phyloP scores from a whole-genome alignment of 2,329 filamentous ascomycete genomes.

The Aspergillus bombycis region DNA sequence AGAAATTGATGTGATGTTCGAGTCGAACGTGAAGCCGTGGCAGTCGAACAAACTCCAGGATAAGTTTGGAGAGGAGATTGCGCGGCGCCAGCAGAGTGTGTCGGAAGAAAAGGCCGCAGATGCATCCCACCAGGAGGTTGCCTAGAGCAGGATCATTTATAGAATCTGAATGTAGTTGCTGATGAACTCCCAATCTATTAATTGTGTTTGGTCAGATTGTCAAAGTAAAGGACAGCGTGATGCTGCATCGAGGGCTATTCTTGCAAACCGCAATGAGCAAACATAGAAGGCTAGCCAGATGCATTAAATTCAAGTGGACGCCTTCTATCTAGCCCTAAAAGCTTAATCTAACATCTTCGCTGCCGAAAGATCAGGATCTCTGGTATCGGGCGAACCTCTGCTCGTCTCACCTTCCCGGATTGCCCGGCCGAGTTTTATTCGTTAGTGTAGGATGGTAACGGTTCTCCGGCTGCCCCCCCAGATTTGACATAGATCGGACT shows the following conservation, averaged over 20 bases:
- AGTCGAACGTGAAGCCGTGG: constrained; percentile 37
- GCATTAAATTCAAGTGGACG: background rate
- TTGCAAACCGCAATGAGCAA: background rate
- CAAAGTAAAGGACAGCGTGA: too few species aligned
- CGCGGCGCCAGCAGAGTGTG: constrained; percentile 22
- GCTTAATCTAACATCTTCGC: too few species aligned
- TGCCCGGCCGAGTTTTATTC: too few species aligned
- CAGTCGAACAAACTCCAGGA: constrained; percentile 27
- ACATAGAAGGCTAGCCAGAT: background rate
- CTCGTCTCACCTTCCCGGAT: too few species aligned
- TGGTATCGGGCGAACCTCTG: too few species aligned
- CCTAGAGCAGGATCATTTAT: constrained; percentile 5
- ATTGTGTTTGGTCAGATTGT: too few species aligned
- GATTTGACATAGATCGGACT: background rate
- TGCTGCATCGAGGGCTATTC: too few species aligned
- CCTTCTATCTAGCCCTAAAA: too few species aligned
- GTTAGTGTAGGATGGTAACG: too few species aligned
- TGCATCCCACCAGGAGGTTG: constrained; percentile 19
- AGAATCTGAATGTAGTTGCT: background rate
- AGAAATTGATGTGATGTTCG: constrained; percentile 74
- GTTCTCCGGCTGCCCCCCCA: background rate
- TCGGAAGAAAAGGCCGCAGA: constrained; percentile 15
- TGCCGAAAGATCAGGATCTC: too few species aligned
- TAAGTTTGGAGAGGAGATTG: constrained; percentile 29
- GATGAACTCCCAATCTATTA: too few species aligned